phyloP scores from a whole-genome alignment of 345 rosid species.

The Arabidopsis arenosa region DNA sequence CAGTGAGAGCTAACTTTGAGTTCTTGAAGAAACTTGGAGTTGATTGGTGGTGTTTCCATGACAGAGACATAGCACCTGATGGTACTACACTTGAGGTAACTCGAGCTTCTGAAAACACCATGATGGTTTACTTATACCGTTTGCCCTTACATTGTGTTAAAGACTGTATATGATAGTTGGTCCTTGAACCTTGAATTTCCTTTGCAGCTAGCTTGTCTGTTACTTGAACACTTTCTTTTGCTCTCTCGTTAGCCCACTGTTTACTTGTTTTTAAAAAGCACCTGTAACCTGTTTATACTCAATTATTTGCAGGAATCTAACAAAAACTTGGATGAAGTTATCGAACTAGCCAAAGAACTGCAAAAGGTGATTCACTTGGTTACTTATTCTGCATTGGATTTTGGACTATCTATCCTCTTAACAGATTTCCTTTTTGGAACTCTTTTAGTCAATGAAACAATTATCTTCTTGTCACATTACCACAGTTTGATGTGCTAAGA shows the following conservation, averaged over 20 bases:
- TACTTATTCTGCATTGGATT: conserved; percentile 2
- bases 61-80: conserved; percentile 94
- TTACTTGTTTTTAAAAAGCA: not conserved
- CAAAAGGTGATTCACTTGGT: conserved; percentile 55
- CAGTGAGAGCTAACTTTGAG: conserved; percentile 99
- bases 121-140: not conserved
- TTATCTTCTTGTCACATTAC: not conserved
- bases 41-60: conserved; percentile 96
- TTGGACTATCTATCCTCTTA: not conserved
- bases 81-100: conserved; percentile 76
- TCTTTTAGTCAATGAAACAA: not conserved
- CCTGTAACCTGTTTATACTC: conserved; percentile 13
- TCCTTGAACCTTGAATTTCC: not conserved
- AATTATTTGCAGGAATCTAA: conserved; percentile 67
- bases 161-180: not conserved
- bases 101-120: not conserved
- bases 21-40: conserved; percentile 91
- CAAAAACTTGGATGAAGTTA: conserved; percentile 88
- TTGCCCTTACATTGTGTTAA: not conserved
- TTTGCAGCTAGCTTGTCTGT: conserved; percentile 13
- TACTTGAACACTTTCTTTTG: not conserved
- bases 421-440: not conserved
- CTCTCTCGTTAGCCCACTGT: not conserved
- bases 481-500: conserved; percentile 22
- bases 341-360: conserved; percentile 91